A percentile compares a stretch with the other conserved stretches of the same genome.
Evolutionary conservation across 306 rosid species (phyloP).

Genomic region (Cicer bijugum): DNA sequence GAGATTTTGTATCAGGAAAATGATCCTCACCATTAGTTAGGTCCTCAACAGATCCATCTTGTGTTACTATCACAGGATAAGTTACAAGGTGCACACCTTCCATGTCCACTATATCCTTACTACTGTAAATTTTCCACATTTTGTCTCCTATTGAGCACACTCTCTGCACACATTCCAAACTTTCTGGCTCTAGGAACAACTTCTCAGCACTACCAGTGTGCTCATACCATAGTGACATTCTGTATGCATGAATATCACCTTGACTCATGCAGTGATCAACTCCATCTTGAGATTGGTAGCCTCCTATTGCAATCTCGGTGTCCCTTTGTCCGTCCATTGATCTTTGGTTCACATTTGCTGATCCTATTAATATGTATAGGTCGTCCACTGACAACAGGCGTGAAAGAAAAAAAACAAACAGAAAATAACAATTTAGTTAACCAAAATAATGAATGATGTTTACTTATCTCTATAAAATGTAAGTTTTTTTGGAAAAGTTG

Average conservation of each 20-base stretch:
- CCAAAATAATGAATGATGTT: background rate
- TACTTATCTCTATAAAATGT: background rate
- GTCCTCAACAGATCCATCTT: conserved; percentile 61
- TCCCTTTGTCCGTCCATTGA: conserved; percentile 95
- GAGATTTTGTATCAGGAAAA: conserved; percentile 78
- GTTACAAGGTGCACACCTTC: conserved; percentile 78
- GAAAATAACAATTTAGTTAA: conserved; percentile 21
- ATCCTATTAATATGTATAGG: conserved; percentile 81
- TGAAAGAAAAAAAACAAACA: background rate
- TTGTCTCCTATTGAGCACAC: conserved; percentile 52
- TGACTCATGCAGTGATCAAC: conserved; percentile 28
- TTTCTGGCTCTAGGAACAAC: conserved; percentile 53
- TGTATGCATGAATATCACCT: conserved; percentile 64
- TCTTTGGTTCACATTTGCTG: conserved; percentile 93
- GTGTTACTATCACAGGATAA: conserved; percentile 65
- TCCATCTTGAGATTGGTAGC: conserved; percentile 56
- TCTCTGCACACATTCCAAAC: conserved; percentile 50
- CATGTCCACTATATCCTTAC: conserved; percentile 74
- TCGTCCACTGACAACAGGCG: conserved; percentile 73
- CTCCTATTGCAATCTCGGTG: conserved; percentile 91
- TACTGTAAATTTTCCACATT: conserved; percentile 67
- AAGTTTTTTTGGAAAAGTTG: background rate
- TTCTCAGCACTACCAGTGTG: conserved; percentile 57
- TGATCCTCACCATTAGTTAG: conserved; percentile 41
- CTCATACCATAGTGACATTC: conserved; percentile 87